Evolutionary conservation across 208 protist genomes (phyloP).

Genomic region (Sergeia podlipaevii): DNA sequence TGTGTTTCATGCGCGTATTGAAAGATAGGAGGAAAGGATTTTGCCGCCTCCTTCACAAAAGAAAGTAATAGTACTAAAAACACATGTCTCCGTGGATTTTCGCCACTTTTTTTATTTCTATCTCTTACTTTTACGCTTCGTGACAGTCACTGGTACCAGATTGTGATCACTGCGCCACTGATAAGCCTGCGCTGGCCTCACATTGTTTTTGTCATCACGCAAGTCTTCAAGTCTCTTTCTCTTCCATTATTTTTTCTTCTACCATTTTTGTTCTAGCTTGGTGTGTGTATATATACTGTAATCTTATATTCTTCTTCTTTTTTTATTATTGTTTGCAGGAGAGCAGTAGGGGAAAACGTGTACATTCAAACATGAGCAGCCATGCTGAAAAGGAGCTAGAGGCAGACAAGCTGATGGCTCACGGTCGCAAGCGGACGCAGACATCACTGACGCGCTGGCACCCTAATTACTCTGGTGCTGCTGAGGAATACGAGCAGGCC

Average conservation of each 20-base stretch:
- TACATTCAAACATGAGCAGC: background rate
- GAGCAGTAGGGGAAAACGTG: background rate
- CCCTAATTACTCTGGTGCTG: conserved; percentile 54
- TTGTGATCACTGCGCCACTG: too few relatives aligned
- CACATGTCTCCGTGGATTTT: conserved; percentile 3
- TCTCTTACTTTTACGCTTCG: conserved; percentile 10
- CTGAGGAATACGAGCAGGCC: conserved; percentile 63
- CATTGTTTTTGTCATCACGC: conserved; percentile 6
- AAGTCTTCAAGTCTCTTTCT: conserved; percentile 1
- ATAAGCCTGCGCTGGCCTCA: too few relatives aligned
- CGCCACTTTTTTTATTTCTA: conserved; percentile 10
- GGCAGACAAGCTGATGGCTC: conserved; percentile 47
- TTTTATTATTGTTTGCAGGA: background rate
- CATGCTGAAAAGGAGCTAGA: conserved; percentile 17
- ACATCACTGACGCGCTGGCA: conserved; percentile 49
- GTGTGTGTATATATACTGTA: conserved; percentile 12
- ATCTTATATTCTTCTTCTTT: conserved; percentile 8
- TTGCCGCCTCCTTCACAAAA: background rate
- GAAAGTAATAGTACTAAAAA: background rate
- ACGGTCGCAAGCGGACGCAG: conserved; percentile 47
- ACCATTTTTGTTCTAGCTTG: too few relatives aligned
- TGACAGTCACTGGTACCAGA: too few relatives aligned
- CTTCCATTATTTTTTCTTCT: background rate
- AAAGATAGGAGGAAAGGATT: background rate
- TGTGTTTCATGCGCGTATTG: too few relatives aligned